Evolutionary conservation across 2,329 filamentous ascomycete genomes (phyloP).

Genomic region (Colletotrichum echinochloae): DNA sequence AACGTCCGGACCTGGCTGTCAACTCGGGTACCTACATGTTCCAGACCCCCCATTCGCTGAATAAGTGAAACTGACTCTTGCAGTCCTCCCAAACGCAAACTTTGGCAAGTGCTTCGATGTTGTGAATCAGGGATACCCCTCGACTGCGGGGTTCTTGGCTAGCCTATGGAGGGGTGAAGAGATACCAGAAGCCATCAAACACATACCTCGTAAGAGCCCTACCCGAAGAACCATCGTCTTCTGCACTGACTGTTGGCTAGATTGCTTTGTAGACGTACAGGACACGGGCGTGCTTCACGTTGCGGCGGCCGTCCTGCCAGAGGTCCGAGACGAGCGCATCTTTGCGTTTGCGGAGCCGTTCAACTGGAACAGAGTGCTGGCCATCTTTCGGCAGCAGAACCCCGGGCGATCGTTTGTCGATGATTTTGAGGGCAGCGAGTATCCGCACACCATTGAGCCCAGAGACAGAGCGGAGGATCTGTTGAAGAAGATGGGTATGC

Average conservation of each 20-base stretch:
- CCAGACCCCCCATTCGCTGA: neutral
- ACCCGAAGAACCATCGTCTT: conserved; percentile 47
- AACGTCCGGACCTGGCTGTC: conserved; percentile 39
- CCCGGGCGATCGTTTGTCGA: conserved; percentile 41
- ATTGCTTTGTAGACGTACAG: conserved; percentile 59
- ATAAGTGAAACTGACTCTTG: conserved; percentile 48
- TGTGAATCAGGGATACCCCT: conserved; percentile 39
- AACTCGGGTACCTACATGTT: conserved; percentile 16
- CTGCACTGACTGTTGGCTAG: conserved; percentile 53
- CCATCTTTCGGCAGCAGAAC: conserved; percentile 42
- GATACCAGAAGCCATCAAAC: neutral
- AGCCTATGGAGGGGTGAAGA: conserved; percentile 42
- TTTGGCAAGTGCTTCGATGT: conserved; percentile 43
- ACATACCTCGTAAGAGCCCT: neutral
- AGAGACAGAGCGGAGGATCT: neutral
- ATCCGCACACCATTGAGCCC: neutral
- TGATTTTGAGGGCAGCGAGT: conserved; percentile 42
- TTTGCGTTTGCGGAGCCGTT: conserved; percentile 63
- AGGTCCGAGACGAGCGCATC: conserved; percentile 62
- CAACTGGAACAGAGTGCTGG: conserved; percentile 58
- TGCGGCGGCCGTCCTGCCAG: conserved; percentile 59
- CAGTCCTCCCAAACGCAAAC: conserved; percentile 47
- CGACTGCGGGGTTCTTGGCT: conserved; percentile 42
- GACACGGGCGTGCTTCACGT: conserved; percentile 65
- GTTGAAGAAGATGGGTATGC: neutral